Evolutionary conservation across 257 asterid genomes (phyloP).

Genomic region (Solanum boliviense): DNA sequence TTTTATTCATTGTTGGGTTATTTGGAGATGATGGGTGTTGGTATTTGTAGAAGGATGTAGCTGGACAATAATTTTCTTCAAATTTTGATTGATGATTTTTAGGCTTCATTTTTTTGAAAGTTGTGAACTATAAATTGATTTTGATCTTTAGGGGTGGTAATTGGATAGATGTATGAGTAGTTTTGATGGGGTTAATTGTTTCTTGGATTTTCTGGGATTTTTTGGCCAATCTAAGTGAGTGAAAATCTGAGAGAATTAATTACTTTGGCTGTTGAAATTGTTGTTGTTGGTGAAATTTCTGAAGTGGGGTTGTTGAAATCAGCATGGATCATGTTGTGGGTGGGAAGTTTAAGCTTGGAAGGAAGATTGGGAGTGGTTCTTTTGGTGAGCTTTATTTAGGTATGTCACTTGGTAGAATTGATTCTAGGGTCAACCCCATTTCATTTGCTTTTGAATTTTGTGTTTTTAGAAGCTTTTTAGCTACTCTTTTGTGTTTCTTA

Average conservation of each 20-base stretch:
- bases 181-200: slow-evolving; percentile 2
- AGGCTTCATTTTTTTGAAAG: background rate
- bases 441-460: background rate
- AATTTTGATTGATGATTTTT: background rate
- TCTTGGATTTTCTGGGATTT: background rate
- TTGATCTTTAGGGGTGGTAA: background rate
- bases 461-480: background rate
- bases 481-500: background rate
- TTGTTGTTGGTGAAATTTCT: background rate
- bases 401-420: slow-evolving; percentile 8
- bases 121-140: slow-evolving; percentile 7
- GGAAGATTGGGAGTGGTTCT: slow-evolving; percentile 96
- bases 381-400: slow-evolving; percentile 96
- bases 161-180: background rate
- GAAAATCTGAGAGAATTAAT: slow-evolving; percentile 1
- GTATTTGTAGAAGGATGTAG: slow-evolving; percentile 34
- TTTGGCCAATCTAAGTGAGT: background rate
- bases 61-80: slow-evolving; percentile 7
- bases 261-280: background rate
- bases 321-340: slow-evolving; percentile 79
- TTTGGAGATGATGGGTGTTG: slow-evolving; percentile 17
- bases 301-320: slow-evolving; percentile 1
- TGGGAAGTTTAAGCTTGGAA: slow-evolving; percentile 86
- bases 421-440: background rate
- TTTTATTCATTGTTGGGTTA: slow-evolving; percentile 5